Evolutionary conservation across 257 asterid species (phyloP), one percentile per base, ranked within the genome.

Genomic region (Cynanchum wilfordii): DNA sequence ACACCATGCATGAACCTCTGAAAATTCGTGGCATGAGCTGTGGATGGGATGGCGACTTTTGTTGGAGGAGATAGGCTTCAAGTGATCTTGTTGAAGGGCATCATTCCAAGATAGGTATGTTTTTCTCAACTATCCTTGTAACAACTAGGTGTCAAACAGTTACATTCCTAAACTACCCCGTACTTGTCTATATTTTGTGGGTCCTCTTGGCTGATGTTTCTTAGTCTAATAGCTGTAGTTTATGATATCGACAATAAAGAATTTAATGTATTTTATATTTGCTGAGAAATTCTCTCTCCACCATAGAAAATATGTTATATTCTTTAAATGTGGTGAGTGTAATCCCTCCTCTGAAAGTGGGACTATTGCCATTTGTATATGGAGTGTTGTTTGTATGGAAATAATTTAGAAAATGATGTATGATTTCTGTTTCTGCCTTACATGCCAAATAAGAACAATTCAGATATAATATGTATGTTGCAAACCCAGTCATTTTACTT

Each of bases 11-110:
- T 51, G 96, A 89, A 81, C 77, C 67, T 81, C 81, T 66, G 97
- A 94, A 86, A 81, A 59, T 95, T 49, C 90, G 86, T 49, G 86
- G 72, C 82, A 94, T 91, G 96, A 86, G 89, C 99, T 83, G 94
- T 84, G 99, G 99, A 71, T 94, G 99, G 99, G 99, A 94, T 84
- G 99, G 91, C 82, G 92, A 83, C 22, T 94, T 94, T 60, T 94
- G 90, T n/a, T n/a, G 96, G 98, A 84, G 86, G 98, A 91, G 88
- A 91, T 94, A 83, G 99, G 98, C 24, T 87, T 94, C n/a, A 82
- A 90, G 92, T 68, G 99, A 94, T 82, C 97, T 94, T 73, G 87
- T 90, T 77, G 97, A 94, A 72, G 85, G 93, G 71, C 99, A 91
- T 85, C 99, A 94, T 86, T 86, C 98, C 69, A 94, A 90, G 87